phyloP scores from a whole-genome alignment of 1,139 yeast species.

The Arxiozyma bovina region DNA sequence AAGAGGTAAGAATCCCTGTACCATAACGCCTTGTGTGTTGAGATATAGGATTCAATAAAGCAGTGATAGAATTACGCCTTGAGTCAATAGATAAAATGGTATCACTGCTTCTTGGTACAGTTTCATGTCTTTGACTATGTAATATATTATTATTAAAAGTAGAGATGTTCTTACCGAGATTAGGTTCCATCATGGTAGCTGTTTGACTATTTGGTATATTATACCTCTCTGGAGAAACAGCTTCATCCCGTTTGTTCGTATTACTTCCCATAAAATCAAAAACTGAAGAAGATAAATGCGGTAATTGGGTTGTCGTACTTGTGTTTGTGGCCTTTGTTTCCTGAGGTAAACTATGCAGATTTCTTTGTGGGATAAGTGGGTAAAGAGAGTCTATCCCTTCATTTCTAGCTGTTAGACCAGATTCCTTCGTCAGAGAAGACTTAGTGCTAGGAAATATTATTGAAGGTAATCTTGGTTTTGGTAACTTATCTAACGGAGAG shows the following conservation, averaged over 20 bases:
- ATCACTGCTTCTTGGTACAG: not conserved
- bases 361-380: not conserved
- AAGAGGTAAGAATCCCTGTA: not conserved
- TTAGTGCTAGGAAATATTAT: conserved; percentile 15
- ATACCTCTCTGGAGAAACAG: not conserved
- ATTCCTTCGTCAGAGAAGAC: not conserved
- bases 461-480: conserved; percentile 29
- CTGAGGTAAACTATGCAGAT: not conserved
- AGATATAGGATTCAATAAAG: conserved; percentile 19
- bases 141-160: not conserved
- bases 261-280: conserved; percentile 1
- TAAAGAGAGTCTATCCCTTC: not conserved
- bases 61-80: conserved; percentile 19
- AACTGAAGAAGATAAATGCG: not conserved
- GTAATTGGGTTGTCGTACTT: not conserved
- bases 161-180: not conserved
- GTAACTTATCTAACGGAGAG: conserved; percentile 21
- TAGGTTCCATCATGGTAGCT: not conserved
- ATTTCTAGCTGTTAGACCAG: not conserved
- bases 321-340: not conserved
- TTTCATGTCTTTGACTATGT: not conserved
- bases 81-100: conserved; percentile 1
- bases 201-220: not conserved
- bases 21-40: conserved; percentile 2
- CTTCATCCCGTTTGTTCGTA: not conserved